Evolutionary conservation across 2,329 filamentous ascomycete genomes (phyloP).

Genomic region (Lomentospora prolificans): DNA sequence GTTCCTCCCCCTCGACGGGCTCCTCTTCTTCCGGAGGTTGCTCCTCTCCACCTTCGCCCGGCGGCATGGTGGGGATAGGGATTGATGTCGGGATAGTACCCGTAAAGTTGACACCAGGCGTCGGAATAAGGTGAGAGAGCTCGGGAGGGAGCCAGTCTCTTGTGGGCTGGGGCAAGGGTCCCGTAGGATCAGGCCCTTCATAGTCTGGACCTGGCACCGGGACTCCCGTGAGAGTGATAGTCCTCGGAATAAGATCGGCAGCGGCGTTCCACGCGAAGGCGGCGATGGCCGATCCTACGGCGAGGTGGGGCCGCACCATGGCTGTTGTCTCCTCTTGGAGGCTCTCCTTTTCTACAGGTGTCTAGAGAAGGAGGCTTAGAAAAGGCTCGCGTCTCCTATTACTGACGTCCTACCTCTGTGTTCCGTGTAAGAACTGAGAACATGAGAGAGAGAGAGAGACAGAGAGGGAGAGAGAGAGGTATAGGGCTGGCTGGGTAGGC

Average conservation of each 20-base stretch:
- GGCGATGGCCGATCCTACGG: constrained; percentile 3
- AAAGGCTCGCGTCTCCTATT: background rate
- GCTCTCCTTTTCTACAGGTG: background rate
- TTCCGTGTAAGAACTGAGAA: background rate
- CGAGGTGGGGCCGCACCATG: constrained; percentile 2
- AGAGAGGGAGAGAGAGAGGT: background rate
- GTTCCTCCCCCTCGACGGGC: background rate
- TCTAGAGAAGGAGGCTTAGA: background rate
- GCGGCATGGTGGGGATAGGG: background rate
- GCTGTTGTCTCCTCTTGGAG: background rate
- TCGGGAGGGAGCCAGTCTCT: background rate
- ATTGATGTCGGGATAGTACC: background rate
- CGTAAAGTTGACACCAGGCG: constrained; percentile 1
- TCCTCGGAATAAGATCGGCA: background rate
- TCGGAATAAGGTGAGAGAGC: constrained; percentile 3
- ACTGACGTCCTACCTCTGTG: background rate
- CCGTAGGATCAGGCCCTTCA: background rate
- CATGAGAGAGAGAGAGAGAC: background rate
- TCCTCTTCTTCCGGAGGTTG: background rate
- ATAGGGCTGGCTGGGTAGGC: too few relatives aligned
- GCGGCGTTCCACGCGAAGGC: background rate
- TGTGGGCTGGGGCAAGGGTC: background rate
- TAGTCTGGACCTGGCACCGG: background rate
- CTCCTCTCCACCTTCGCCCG: background rate
- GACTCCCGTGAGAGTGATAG: constrained; percentile 1